Conservation (phyloP, 768 basidiomycete genomes). For the Neoboletus magnificus region DNA sequence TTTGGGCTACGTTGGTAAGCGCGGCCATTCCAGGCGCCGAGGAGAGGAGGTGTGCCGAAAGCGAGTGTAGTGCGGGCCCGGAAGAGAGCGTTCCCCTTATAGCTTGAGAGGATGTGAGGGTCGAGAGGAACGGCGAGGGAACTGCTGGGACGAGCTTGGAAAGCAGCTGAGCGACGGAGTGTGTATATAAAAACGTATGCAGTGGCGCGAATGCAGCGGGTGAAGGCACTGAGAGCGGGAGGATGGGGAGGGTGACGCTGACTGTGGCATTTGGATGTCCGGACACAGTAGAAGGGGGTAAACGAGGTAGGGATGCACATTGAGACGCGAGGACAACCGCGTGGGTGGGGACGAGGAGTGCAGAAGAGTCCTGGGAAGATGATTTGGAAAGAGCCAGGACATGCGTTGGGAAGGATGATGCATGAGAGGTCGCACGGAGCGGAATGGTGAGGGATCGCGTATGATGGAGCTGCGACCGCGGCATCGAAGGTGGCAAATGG, state of each 20-base stretch:
- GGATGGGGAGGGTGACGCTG: slow-evolving; percentile 53
- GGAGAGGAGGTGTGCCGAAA: slow-evolving; percentile 50
- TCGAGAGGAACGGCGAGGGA: slow-evolving; percentile 29
- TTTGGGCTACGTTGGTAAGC: slow-evolving; percentile 46
- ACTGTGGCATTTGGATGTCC: slow-evolving; percentile 32
- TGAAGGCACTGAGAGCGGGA: slow-evolving; percentile 59
- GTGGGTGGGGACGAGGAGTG: slow-evolving; percentile 62
- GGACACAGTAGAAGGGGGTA: slow-evolving; percentile 39
- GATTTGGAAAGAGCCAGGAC: slow-evolving; percentile 44
- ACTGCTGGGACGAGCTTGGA: slow-evolving; percentile 41
- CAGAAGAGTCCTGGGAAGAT: slow-evolving; percentile 31
- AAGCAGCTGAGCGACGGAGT: slow-evolving; percentile 49
- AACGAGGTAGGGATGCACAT: slow-evolving; percentile 60
- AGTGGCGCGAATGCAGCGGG: slow-evolving; percentile 60
- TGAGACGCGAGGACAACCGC: slow-evolving; percentile 65
- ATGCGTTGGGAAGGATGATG: slow-evolving; percentile 44
- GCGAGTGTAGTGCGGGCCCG: slow-evolving; percentile 49
- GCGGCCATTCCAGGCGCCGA: slow-evolving; percentile 43
- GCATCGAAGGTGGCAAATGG: slow-evolving; percentile 35
- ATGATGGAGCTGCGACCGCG: slow-evolving; percentile 31
- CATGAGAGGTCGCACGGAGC: slow-evolving; percentile 26
- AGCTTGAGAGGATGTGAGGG: slow-evolving; percentile 29
- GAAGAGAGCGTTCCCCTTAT: slow-evolving; percentile 45
- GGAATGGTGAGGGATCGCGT: slow-evolving; percentile 31
- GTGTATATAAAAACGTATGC: slow-evolving; percentile 65